Evolutionary conservation across 352 stramenopile genomes (phyloP), one percentile per base, ranked within the genome.

Genomic region (Globisporangium nagaii): DNA sequence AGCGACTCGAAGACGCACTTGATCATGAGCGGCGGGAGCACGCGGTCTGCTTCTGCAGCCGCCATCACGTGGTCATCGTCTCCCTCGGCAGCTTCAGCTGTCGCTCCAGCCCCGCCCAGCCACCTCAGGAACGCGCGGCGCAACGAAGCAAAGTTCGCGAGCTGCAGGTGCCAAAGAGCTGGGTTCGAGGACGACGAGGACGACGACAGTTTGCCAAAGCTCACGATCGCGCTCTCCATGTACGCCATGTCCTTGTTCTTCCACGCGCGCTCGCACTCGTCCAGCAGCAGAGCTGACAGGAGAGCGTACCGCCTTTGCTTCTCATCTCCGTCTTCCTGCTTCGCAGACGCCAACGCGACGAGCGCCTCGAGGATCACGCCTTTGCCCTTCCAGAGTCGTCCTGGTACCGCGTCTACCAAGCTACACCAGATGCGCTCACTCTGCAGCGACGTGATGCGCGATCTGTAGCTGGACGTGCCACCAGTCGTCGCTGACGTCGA

Each of bases 1-100:
- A 93, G 49, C 1, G 79, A 71, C 43, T 93, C 83, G 17, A 93
- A 84, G 25, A 88, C 66, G 55, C 80, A 73, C 56, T 93, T 93
- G 40, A 86, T 60, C 30, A 93, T 60, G 36, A 93, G 65, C 13
- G 82, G 82, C 1, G 82, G 71, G 15, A 90, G 51, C 3, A 34
- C 34, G 15, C 20, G 42, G 19, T 44, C 43, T 3, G 22, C 41
- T 34, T 9, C 41, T 24, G 5, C 24, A 22, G 24, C 22, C 41
- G 32, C 41, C 41, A 48, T 48, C 5, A 48, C 11, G 46, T 58
- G 24, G 46, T 32, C 19, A 2, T 27, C 45, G 6, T 27, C 17
- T 27, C 31, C 27, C 1, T 70, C 56, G n/a, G n/a, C n/a, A n/a
- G n/a, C n/a, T 4, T 49, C n/a, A 35, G 45, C 35, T 28, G 24